A percentile compares a stretch with the other conserved stretches of the same genome.
phyloP scores from a whole-genome alignment of 495 filamentous ascomycete species.

The Neurospora africana region DNA sequence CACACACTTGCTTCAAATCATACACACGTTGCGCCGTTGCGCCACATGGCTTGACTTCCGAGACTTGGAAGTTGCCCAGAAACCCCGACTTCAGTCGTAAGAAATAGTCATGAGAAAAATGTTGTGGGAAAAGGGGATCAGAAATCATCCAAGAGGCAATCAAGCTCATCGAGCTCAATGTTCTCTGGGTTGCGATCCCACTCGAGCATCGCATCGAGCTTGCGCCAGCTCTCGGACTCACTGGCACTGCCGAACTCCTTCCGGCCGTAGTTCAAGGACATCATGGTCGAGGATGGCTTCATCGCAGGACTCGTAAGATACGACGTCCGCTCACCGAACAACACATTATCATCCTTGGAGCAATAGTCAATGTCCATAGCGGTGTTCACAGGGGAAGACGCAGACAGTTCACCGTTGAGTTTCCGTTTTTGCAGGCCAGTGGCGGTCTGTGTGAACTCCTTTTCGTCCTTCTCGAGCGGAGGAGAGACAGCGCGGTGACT shows the following conservation, averaged over 20 bases:
- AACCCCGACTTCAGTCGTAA: constrained; percentile 4
- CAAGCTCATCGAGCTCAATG: constrained; percentile 85
- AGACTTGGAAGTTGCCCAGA: constrained; percentile 1
- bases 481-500: constrained; percentile 67
- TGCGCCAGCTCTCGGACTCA: constrained; percentile 41
- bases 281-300: constrained; percentile 24
- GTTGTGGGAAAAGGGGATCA: constrained; percentile 21
- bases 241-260: constrained; percentile 24
- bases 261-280: constrained; percentile 36
- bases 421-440: constrained; percentile 72
- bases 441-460: constrained; percentile 92
- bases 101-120: constrained; percentile 5
- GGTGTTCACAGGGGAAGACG: constrained; percentile 29
- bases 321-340: constrained; percentile 39
- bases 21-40: constrained; percentile 13
- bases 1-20: constrained; percentile 10
- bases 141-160: constrained; percentile 69
- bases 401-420: constrained; percentile 39
- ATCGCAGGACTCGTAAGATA: constrained; percentile 36
- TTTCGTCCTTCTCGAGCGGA: constrained; percentile 88
- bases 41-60: constrained; percentile 2
- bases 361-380: constrained; percentile 41
- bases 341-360: constrained; percentile 33
- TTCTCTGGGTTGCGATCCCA: constrained; percentile 76
- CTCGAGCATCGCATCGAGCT: constrained; percentile 43